Conservation (phyloP, 805 yeast species). For the Ogataea degrootiae region DNA sequence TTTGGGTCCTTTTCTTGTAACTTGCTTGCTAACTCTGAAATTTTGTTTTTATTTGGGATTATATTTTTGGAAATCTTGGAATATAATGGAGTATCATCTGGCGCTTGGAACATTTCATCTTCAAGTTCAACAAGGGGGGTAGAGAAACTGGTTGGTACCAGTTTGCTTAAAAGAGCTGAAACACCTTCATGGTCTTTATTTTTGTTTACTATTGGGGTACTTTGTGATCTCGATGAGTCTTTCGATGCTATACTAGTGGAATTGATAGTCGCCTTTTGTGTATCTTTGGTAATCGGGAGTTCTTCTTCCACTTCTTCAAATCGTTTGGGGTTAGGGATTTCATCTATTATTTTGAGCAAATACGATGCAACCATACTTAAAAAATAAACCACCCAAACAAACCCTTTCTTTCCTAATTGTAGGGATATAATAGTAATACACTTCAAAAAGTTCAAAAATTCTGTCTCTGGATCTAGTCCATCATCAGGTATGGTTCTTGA, state of each 20-base stretch:
- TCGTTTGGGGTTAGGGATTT: constrained; percentile 24
- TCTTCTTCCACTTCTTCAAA: constrained; percentile 3
- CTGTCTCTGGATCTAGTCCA: constrained; percentile 17
- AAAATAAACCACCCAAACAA: constrained; percentile 22
- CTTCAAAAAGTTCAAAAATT: constrained; percentile 20
- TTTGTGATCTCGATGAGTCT: background rate
- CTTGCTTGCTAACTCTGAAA: constrained; percentile 14
- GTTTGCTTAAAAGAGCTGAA: constrained; percentile 12
- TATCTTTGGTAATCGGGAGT: background rate
- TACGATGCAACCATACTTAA: constrained; percentile 13
- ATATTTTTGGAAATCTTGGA: constrained; percentile 2
- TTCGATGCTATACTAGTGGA: background rate
- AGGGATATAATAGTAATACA: constrained; percentile 15
- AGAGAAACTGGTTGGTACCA: constrained; percentile 19
- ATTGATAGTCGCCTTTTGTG: background rate
- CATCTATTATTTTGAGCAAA: constrained; percentile 12
- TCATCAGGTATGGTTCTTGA: constrained; percentile 6
- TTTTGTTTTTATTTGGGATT: constrained; percentile 3
- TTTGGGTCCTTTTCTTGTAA: constrained; percentile 2
- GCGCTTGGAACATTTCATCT: background rate
- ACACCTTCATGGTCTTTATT: constrained; percentile 8
- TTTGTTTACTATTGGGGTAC: constrained; percentile 9
- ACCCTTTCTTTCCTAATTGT: constrained; percentile 18
- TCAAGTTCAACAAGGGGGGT: constrained; percentile 13
- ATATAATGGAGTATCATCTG: constrained; percentile 13